Evolutionary conservation across 2,329 filamentous ascomycete genomes (phyloP).

Genomic region (Fusarium bulbicola): DNA sequence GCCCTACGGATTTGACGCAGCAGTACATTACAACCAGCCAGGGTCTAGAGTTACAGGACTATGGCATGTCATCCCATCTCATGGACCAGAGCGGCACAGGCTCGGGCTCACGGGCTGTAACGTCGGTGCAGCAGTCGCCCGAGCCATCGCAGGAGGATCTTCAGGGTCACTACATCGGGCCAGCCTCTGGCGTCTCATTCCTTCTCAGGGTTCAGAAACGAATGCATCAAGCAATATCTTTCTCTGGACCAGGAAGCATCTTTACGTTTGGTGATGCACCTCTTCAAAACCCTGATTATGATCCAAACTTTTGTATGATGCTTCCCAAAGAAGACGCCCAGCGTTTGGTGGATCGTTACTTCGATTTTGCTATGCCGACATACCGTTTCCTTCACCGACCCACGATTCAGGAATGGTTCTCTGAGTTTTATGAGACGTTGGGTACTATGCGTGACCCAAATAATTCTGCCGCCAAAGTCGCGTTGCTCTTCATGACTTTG

Average conservation of each 20-base stretch:
- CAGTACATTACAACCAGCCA: conserved; percentile 8
- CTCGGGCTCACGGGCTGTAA: not conserved
- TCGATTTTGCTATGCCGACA: conserved; percentile 65
- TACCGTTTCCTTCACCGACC: conserved; percentile 64
- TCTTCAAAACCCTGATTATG: conserved; percentile 48
- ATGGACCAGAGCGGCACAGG: not conserved
- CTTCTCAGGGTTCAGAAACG: conserved; percentile 45
- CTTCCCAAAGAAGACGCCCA: conserved; percentile 49
- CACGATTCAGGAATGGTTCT: conserved; percentile 59
- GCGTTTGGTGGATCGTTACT: conserved; percentile 59
- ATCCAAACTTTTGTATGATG: conserved; percentile 51
- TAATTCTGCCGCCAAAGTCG: conserved; percentile 46
- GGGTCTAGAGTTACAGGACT: not conserved
- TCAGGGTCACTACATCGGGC: conserved; percentile 47
- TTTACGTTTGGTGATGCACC: conserved; percentile 62
- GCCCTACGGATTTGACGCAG: conserved; percentile 2
- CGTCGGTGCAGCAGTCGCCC: conserved; percentile 39
- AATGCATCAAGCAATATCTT: conserved; percentile 39
- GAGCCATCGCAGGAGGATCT: conserved; percentile 45
- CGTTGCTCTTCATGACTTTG: conserved; percentile 60
- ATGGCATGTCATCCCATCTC: conserved; percentile 12
- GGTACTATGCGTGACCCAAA: conserved; percentile 41
- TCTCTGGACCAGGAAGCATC: conserved; percentile 48
- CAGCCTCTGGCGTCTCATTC: conserved; percentile 45
- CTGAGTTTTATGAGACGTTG: conserved; percentile 50